Conservation (phyloP, 805 yeast species). For the Yamadazyma phyllophila region DNA sequence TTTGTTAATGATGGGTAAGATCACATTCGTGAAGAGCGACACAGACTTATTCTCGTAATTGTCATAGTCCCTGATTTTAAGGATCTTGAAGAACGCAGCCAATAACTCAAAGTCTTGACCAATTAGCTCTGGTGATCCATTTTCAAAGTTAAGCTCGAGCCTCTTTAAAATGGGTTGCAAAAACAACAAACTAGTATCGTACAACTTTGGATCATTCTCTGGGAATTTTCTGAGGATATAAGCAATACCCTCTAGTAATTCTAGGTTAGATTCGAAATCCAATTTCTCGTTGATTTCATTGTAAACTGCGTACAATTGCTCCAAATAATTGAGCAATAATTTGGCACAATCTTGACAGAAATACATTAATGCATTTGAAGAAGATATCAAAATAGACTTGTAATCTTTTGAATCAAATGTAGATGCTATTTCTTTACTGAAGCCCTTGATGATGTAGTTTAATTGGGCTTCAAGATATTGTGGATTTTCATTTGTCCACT, state of each 20-base stretch:
- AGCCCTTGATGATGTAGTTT: slow-evolving; percentile 78
- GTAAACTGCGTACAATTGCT: slow-evolving; percentile 75
- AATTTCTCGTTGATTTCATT: slow-evolving; percentile 48
- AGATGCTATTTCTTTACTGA: slow-evolving; percentile 32
- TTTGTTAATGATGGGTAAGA: slow-evolving; percentile 57
- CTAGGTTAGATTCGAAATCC: slow-evolving; percentile 68
- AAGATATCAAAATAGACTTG: slow-evolving; percentile 68
- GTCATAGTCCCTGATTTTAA: slow-evolving; percentile 46
- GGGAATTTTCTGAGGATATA: slow-evolving; percentile 69
- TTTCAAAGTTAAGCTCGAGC: slow-evolving; percentile 27
- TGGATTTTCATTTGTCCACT: slow-evolving; percentile 90
- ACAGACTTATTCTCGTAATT: slow-evolving; percentile 49
- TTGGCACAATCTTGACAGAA: slow-evolving; percentile 88
- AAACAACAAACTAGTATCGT: slow-evolving; percentile 57
- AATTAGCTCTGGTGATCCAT: slow-evolving; percentile 29
- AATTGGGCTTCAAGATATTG: slow-evolving; percentile 78
- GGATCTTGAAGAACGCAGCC: slow-evolving; percentile 55
- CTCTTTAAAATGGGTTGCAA: slow-evolving; percentile 61
- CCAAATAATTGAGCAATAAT: slow-evolving; percentile 62
- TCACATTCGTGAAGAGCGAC: slow-evolving; percentile 46
- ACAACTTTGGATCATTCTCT: slow-evolving; percentile 42
- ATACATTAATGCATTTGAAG: slow-evolving; percentile 90
- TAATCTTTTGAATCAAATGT: slow-evolving; percentile 13
- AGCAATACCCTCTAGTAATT: slow-evolving; percentile 86
- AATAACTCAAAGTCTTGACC: slow-evolving; percentile 76